Base-by-base conservation (phyloP, 208 protist species). In the Crithidia fasciculata region DNA sequence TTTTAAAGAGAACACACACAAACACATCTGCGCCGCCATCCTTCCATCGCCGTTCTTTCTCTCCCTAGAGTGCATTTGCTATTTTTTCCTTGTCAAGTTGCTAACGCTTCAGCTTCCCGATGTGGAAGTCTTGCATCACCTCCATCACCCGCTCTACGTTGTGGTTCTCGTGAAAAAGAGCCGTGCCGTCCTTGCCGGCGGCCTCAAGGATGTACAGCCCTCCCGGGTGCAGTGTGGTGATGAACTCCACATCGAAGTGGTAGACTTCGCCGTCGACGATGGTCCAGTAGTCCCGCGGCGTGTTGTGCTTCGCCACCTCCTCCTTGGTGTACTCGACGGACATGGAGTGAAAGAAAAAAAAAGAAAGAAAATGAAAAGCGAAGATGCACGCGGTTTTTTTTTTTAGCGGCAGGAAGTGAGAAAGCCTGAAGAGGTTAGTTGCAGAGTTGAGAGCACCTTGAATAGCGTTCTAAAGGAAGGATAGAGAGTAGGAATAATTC, bases 181-280 rank as follows among this genome's bases (percentile, higher is more conserved):
- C 18, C 9, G 82, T 78, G 39, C 82, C 78, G 54, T 87, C 82
- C 58, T 84, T 84, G 50, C 82, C 82, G 5, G 78, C 82, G 7
- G 73, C 63, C 43, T 80, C 69, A n/a, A 87, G 13, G 4, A 87
- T 73, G 47, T 70, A 64, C 43, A 69, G 62, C 6, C 78, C 74
- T 15, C 82, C 82, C 0, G 82, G 78, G 62, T 87, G 82, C n/a
- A 72, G 18, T 2, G 10, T 40, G 0, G 55, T 75, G 5, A 87
- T 50, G 47, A 87, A 84, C 49, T 78, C 78, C 13, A 71, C 68
- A 41, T 81, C 75, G 5, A 87, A 68, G 57, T 70, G 68, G 37
- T 89, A 89, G 15, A 88, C 79, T 3, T 84, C 37, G 4, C 83
- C 73, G n/a, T 81, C 49, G 10, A 89, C 56, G 16, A 91, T 79